Percentiles rank a stretch among this genome's conserved stretches.
These are phyloP conservation scores for Colletotrichum siamense DNA, from an alignment of 2,329 filamentous ascomycete species.

Conservation along the genomic window DNA sequence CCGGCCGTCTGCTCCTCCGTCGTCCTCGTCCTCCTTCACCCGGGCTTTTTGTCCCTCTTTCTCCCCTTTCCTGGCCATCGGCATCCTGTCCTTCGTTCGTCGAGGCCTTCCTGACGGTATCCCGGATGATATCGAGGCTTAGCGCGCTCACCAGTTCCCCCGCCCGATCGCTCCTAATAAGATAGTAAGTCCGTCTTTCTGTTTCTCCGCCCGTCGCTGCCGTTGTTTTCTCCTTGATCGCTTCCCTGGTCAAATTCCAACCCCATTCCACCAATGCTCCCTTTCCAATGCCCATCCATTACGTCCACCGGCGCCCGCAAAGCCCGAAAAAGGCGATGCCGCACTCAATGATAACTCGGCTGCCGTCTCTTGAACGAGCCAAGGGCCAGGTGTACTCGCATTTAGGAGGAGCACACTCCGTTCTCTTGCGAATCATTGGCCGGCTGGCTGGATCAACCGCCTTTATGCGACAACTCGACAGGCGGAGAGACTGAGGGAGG, in stretches of 20 bases:
- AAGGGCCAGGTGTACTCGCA: not conserved
- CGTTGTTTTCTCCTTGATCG: not conserved
- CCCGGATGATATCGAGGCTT: slow-evolving; percentile 20
- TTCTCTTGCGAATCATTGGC: not conserved
- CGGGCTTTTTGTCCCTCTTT: not conserved
- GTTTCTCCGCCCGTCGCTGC: not conserved
- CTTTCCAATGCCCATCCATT: not conserved
- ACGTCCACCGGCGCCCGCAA: not conserved
- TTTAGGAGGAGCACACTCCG: not conserved
- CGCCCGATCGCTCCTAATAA: slow-evolving; percentile 8
- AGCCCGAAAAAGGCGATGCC: not conserved
- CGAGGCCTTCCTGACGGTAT: not conserved
- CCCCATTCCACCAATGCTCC: not conserved
- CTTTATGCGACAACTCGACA: not conserved
- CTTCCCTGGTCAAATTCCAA: not conserved
- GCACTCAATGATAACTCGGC: not conserved
- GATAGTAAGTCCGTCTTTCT: slow-evolving; percentile 1
- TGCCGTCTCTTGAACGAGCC: not conserved
- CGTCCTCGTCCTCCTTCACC: not conserved
- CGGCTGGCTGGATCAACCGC: not conserved
- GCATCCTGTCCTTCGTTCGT: not conserved
- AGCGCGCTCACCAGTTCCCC: slow-evolving; percentile 2
- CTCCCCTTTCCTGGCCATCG: not conserved
- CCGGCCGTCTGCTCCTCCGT: not conserved
- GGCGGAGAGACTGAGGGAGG: not conserved